These are phyloP conservation scores for Colletotrichum eleusines DNA, from an alignment of 2,329 filamentous ascomycete species.

Conservation along the genomic window DNA sequence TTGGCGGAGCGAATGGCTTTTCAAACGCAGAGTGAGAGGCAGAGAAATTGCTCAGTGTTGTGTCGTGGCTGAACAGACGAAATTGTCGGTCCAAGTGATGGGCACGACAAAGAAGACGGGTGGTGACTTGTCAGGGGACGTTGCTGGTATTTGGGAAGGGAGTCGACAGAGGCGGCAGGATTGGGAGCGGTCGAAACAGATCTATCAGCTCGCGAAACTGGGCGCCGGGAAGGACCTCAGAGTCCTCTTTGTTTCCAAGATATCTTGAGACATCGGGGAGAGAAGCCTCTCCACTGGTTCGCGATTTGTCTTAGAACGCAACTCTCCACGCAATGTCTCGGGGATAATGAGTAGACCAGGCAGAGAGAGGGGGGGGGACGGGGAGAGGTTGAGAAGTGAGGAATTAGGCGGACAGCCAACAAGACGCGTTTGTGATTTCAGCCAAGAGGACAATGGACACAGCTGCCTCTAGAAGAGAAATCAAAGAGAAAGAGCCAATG, in stretches of 20 bases:
- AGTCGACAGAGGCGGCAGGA: slow-evolving; percentile 41
- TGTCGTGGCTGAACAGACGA: slow-evolving; percentile 30
- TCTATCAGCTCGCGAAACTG: slow-evolving; percentile 42
- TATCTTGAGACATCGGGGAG: slow-evolving; percentile 50
- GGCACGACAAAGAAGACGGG: slow-evolving; percentile 29
- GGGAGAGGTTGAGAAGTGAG: slow-evolving; percentile 20
- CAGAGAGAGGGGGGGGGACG: slow-evolving; percentile 2
- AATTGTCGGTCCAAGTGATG: slow-evolving; percentile 20
- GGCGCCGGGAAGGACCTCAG: slow-evolving; percentile 44
- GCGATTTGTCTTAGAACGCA: slow-evolving; percentile 37
- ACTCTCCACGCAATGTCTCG: slow-evolving; percentile 42
- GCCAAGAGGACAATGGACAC: slow-evolving; percentile 29
- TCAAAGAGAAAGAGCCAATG: slow-evolving; percentile 32
- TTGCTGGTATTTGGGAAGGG: slow-evolving; percentile 24
- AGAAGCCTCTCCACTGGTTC: slow-evolving; percentile 45
- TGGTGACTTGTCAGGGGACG: slow-evolving; percentile 33
- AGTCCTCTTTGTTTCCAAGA: slow-evolving; percentile 49
- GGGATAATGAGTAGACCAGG: slow-evolving; percentile 29
- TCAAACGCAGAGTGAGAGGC: slow-evolving; percentile 26
- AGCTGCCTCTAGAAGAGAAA: slow-evolving; percentile 19
- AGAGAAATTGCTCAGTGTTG: slow-evolving; percentile 17
- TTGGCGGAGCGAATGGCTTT: slow-evolving; percentile 12
- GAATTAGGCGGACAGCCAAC: slow-evolving; percentile 14
- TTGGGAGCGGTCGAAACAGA: slow-evolving; percentile 43
- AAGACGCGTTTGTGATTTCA: slow-evolving; percentile 31